A percentile compares a stretch with the other conserved stretches of the same genome.
Conservation (phyloP, 108 stramenopile species). For the Pseudonitzschia pungens region DNA sequence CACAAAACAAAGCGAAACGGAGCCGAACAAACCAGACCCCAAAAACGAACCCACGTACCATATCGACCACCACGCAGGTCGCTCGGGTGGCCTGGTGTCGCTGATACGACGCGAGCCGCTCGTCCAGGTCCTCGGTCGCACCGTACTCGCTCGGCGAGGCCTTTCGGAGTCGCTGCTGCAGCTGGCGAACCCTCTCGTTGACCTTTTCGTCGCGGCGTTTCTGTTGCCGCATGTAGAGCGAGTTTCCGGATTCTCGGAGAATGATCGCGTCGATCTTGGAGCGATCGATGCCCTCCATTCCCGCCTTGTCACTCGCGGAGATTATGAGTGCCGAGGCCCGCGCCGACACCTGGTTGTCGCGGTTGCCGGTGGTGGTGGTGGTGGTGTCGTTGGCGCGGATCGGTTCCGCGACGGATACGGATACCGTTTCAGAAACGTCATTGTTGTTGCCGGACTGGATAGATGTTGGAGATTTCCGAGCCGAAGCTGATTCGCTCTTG, state of each 20-base stretch:
- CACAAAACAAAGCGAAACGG: not conserved
- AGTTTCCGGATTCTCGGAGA: constrained; percentile 71
- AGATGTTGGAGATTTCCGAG: too few species aligned
- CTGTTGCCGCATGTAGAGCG: constrained; percentile 72
- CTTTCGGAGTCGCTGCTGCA: constrained; percentile 26
- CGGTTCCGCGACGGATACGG: not conserved
- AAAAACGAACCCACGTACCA: constrained; percentile 31
- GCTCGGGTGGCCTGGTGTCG: constrained; percentile 38
- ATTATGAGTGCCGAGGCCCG: constrained; percentile 69
- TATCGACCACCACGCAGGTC: constrained; percentile 89
- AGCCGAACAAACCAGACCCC: not conserved
- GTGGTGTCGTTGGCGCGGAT: not conserved
- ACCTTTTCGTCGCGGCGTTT: constrained; percentile 60
- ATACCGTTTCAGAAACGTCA: not conserved
- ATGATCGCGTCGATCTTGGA: constrained; percentile 71
- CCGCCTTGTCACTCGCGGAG: constrained; percentile 77
- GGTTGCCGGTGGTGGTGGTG: not conserved
- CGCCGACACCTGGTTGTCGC: constrained; percentile 13
- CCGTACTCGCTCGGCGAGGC: not conserved
- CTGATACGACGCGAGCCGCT: constrained; percentile 8
- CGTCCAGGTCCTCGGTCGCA: constrained; percentile 19
- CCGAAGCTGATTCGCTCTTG: too few species aligned
- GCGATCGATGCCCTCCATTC: constrained; percentile 84
- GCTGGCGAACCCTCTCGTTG: constrained; percentile 48
- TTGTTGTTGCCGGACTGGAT: not conserved